A percentile compares a stretch with the other conserved stretches of the same genome.
phyloP scores from a whole-genome alignment of 208 protist genomes.

The Wallacemonas sp. region DNA sequence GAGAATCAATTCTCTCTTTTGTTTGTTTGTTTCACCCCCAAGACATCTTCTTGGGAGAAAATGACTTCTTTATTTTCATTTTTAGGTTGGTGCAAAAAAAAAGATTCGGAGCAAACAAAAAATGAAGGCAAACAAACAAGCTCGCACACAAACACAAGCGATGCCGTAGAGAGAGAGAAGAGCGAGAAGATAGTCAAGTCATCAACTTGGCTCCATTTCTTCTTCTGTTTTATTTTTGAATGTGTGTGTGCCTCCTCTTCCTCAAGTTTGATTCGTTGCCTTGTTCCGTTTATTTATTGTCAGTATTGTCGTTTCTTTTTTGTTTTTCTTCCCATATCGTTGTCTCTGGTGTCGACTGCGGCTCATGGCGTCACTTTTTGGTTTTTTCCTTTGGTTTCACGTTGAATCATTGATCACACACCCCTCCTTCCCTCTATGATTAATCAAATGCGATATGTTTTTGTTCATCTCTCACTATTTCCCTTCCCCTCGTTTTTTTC shows the following conservation, averaged over 20 bases:
- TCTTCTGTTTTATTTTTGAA: not conserved
- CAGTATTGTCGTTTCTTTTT: conserved; percentile 12
- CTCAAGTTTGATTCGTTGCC: not conserved
- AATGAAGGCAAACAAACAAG: too few species aligned
- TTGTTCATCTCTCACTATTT: conserved; percentile 12
- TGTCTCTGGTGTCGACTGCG: not conserved
- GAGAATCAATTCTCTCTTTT: too few species aligned
- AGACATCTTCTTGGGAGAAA: too few species aligned
- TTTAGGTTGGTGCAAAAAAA: too few species aligned
- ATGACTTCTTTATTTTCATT: too few species aligned
- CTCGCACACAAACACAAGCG: too few species aligned
- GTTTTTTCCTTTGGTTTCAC: too few species aligned
- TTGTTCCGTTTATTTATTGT: conserved; percentile 8
- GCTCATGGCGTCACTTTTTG: too few species aligned
- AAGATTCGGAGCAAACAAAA: too few species aligned
- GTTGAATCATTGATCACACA: not conserved
- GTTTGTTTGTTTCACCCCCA: too few species aligned
- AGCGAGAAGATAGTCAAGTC: too few species aligned
- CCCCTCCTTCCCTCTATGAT: not conserved
- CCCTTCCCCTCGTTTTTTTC: not conserved
- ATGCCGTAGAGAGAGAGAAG: too few species aligned
- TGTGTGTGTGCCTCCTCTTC: conserved; percentile 2
- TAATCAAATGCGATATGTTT: not conserved
- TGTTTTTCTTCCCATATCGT: not conserved
- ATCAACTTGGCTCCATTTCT: not conserved